Conservation (phyloP, 495 filamentous ascomycete genomes). For the Talaromyces nanjingensis region DNA sequence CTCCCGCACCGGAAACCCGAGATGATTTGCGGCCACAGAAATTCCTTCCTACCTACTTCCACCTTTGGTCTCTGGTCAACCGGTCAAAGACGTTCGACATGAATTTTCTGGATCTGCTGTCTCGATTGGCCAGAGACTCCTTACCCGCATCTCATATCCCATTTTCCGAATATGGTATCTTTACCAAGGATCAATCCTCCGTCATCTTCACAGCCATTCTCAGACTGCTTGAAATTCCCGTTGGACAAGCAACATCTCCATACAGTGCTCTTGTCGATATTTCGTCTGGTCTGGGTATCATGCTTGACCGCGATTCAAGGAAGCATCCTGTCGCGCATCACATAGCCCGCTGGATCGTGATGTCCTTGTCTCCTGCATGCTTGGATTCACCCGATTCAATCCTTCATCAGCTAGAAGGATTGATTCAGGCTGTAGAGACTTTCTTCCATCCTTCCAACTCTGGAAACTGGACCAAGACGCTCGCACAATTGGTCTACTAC, state of each 20-base stretch:
- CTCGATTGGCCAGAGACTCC: conserved; percentile 76
- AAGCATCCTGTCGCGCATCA: conserved; percentile 89
- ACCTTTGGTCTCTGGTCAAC: conserved; percentile 90
- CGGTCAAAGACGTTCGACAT: conserved; percentile 83
- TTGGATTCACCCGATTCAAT: conserved; percentile 72
- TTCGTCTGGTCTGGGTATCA: conserved; percentile 70
- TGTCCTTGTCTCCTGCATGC: conserved; percentile 84
- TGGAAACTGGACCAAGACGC: conserved; percentile 81
- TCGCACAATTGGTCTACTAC: conserved; percentile 88
- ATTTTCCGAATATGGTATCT: conserved; percentile 84
- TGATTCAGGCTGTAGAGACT: conserved; percentile 94
- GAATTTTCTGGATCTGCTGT: conserved; percentile 82
- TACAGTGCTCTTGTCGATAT: conserved; percentile 79
- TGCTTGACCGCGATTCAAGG: conserved; percentile 83
- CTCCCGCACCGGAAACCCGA: conserved; percentile 63
- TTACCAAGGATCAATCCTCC: conserved; percentile 84
- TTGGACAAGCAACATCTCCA: conserved; percentile 89
- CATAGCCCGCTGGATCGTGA: conserved; percentile 91
- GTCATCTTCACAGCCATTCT: conserved; percentile 90
- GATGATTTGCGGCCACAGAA: conserved; percentile 70
- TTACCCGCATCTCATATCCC: conserved; percentile 65
- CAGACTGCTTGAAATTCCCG: conserved; percentile 87
- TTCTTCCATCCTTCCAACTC: conserved; percentile 99
- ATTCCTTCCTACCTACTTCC: conserved; percentile 87
- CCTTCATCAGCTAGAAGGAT: conserved; percentile 77